A percentile compares a stretch with the other conserved stretches of the same genome.
These are phyloP conservation scores for Datisca glomerata DNA, from an alignment of 306 rosid species.

Conservation along the genomic window DNA sequence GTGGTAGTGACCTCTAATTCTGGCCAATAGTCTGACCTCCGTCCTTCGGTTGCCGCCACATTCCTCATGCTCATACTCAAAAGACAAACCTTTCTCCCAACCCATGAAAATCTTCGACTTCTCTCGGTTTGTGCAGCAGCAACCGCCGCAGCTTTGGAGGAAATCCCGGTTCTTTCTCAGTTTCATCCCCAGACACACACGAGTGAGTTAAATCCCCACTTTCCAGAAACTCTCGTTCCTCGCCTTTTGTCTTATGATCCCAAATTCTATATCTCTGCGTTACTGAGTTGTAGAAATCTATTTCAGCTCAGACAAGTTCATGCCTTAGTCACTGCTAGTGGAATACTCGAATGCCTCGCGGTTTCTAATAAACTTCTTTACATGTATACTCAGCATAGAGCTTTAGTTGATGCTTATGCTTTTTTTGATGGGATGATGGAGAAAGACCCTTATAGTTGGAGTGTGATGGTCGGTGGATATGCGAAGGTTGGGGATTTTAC, in stretches of 20 bases:
- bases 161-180: not conserved
- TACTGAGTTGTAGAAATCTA: conserved; percentile 34
- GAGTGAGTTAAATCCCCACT: not conserved
- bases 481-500: conserved; percentile 39
- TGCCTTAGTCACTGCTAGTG: conserved; percentile 27
- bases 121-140: conserved; percentile 6
- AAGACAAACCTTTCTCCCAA: not conserved
- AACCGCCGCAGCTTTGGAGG: not conserved
- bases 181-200: not conserved
- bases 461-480: conserved; percentile 61
- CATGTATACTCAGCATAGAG: conserved; percentile 31
- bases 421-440: conserved; percentile 37
- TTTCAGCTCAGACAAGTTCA: conserved; percentile 49
- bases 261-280: conserved; percentile 19
- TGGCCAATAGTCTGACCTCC: no score
- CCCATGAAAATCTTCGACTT: conserved; percentile 9
- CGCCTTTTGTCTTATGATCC: conserved; percentile 21
- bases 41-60: no score
- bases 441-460: conserved; percentile 48
- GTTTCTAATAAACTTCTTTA: conserved; percentile 64
- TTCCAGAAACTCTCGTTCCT: conserved; percentile 8
- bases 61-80: conserved; percentile 15
- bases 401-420: conserved; percentile 26
- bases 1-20: no score
- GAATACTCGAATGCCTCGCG: conserved; percentile 30